Evolutionary conservation across 768 basidiomycete genomes (phyloP).

Genomic region (Omphalotus guepiniiformis): DNA sequence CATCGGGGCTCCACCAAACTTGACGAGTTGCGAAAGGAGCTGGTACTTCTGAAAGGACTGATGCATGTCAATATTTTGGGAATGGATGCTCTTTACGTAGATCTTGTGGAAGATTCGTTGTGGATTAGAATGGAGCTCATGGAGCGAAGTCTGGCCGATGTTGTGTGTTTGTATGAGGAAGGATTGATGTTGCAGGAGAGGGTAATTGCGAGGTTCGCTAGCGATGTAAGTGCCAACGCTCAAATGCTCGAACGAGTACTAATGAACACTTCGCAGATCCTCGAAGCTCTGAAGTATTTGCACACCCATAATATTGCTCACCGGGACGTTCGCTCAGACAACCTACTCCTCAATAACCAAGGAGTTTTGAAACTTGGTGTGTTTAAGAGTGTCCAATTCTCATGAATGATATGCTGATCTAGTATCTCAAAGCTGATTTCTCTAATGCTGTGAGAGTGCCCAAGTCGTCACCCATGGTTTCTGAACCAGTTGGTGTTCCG

Average conservation of each 20-base stretch:
- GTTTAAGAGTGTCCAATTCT: constrained; percentile 19
- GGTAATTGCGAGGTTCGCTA: constrained; percentile 68
- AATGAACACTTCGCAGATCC: constrained; percentile 38
- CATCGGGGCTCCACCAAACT: constrained; percentile 60
- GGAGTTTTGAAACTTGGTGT: constrained; percentile 74
- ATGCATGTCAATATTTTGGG: constrained; percentile 59
- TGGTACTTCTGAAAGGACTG: constrained; percentile 52
- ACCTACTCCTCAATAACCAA: constrained; percentile 62
- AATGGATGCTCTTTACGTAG: constrained; percentile 70
- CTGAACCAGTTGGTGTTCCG: constrained; percentile 63
- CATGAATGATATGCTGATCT: neutral
- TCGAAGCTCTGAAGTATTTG: constrained; percentile 64
- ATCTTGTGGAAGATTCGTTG: constrained; percentile 57
- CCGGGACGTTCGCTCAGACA: constrained; percentile 82
- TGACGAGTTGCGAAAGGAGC: constrained; percentile 55
- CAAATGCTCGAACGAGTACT: too few relatives aligned
- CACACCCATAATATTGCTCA: constrained; percentile 68
- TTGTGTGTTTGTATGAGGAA: constrained; percentile 57
- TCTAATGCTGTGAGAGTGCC: constrained; percentile 66
- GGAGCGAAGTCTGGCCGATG: constrained; percentile 83
- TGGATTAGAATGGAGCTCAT: constrained; percentile 92
- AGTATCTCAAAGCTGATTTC: constrained; percentile 59
- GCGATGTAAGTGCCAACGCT: constrained; percentile 74
- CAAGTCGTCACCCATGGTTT: constrained; percentile 42
- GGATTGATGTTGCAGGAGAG: constrained; percentile 66